These are phyloP conservation scores for Apium graveolens DNA, from an alignment of 129 eudicot species.

Conservation along the genomic window DNA sequence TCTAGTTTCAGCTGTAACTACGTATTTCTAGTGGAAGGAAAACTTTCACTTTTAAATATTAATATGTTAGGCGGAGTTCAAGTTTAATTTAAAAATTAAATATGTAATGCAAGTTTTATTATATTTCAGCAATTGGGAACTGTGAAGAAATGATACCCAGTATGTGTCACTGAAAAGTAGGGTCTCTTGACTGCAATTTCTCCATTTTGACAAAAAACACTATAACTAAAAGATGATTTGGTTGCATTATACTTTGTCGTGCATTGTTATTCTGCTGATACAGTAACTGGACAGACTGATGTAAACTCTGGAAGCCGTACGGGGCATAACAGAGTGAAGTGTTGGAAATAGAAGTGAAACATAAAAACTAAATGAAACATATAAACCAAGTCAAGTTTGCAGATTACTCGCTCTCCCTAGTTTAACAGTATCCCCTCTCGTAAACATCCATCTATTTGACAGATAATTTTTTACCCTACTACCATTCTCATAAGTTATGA, in stretches of 20 bases:
- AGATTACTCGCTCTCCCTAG: background rate
- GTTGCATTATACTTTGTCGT: background rate
- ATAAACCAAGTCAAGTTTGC: too few species aligned
- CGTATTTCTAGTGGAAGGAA: background rate
- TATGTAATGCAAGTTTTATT: background rate
- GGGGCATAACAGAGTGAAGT: background rate
- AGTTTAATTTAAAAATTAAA: background rate
- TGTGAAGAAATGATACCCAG: background rate
- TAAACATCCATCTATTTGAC: background rate
- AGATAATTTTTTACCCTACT: too few species aligned
- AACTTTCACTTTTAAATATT: background rate
- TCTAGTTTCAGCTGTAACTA: background rate
- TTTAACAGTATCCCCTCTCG: background rate
- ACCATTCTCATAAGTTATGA: background rate
- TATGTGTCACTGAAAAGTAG: background rate
- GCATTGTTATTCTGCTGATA: background rate
- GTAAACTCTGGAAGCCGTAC: background rate
- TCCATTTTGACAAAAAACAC: background rate
- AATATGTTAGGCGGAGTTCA: background rate
- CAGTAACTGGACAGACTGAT: background rate
- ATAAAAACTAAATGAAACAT: background rate
- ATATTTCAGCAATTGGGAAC: background rate
- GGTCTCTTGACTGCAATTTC: background rate
- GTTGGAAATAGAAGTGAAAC: background rate
- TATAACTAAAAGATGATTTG: background rate